Evolutionary conservation across 306 rosid genomes (phyloP).

Genomic region (Begonia masoniana): DNA sequence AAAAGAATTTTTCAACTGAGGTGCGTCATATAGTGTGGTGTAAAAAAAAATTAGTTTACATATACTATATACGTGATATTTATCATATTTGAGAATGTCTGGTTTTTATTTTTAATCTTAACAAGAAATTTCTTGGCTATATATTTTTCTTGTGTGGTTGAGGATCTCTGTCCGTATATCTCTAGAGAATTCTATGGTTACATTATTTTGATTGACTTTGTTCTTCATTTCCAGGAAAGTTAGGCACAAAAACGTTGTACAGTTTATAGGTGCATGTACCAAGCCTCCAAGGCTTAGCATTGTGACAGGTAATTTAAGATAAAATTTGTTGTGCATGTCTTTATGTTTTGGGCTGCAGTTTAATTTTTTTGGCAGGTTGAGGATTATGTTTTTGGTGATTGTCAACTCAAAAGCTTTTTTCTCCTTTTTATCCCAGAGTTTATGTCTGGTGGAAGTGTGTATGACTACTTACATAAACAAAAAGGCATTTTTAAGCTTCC

Average conservation of each 20-base stretch:
- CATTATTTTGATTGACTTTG: conserved; percentile 7
- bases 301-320: conserved; percentile 56
- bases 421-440: conserved; percentile 42
- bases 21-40: too few relatives aligned
- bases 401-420: conserved; percentile 3
- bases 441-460: conserved; percentile 97
- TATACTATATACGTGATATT: too few relatives aligned
- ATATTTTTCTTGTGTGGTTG: not conserved
- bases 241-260: conserved; percentile 97
- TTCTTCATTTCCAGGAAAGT: conserved; percentile 70
- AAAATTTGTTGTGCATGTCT: conserved; percentile 3
- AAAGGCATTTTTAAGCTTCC: conserved; percentile 83
- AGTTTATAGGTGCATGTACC: conserved; percentile 99
- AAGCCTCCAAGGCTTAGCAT: conserved; percentile 80
- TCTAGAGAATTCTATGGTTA: not conserved
- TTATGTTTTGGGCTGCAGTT: too few relatives aligned
- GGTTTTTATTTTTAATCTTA: not conserved
- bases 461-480: conserved; percentile 92
- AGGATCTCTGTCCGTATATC: not conserved
- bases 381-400: conserved; percentile 1
- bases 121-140: not conserved
- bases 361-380: too few relatives aligned
- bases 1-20: too few relatives aligned
- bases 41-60: too few relatives aligned
- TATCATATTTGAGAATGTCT: too few relatives aligned